Evolutionary conservation across 2,329 filamentous ascomycete species (phyloP).

Genomic region (Aspergillus luchuensis): DNA sequence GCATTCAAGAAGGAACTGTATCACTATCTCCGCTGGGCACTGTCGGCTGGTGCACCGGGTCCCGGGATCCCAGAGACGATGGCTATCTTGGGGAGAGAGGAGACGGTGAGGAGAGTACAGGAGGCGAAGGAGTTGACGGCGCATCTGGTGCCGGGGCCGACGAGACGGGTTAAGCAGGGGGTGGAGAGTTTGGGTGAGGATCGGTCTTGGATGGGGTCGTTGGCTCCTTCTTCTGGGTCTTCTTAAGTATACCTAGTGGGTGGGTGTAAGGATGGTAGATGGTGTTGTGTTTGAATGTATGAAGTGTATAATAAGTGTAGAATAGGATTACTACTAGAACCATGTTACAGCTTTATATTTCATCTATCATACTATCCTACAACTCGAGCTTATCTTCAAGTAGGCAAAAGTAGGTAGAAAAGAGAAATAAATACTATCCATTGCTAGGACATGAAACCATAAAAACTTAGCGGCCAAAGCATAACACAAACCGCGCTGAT

Average conservation of each 20-base stretch:
- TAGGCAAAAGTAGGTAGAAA: background rate
- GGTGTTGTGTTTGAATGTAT: background rate
- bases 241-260: too few species aligned
- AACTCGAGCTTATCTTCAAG: background rate
- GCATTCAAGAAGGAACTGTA: slow-evolving; percentile 52
- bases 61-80: slow-evolving; percentile 57
- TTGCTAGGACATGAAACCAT: slow-evolving; percentile 18
- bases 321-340: background rate
- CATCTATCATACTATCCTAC: background rate
- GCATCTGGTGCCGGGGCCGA: slow-evolving; percentile 16
- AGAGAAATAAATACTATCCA: slow-evolving; percentile 12
- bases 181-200: slow-evolving; percentile 17
- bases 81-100: slow-evolving; percentile 57
- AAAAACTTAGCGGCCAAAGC: slow-evolving; percentile 10
- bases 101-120: slow-evolving; percentile 50
- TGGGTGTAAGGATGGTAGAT: background rate
- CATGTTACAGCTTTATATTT: background rate
- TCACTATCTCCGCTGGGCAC: slow-evolving; percentile 59
- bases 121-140: slow-evolving; percentile 41
- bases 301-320: background rate
- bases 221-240: slow-evolving; percentile 24
- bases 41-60: slow-evolving; percentile 56
- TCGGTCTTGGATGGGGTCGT: slow-evolving; percentile 39
- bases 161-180: slow-evolving; percentile 16
- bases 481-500: slow-evolving; percentile 22